Percentiles rank a stretch among this genome's conserved stretches.
Evolutionary conservation across 352 stramenopile species (phyloP).

Genomic region (Blastocystis sp.): DNA sequence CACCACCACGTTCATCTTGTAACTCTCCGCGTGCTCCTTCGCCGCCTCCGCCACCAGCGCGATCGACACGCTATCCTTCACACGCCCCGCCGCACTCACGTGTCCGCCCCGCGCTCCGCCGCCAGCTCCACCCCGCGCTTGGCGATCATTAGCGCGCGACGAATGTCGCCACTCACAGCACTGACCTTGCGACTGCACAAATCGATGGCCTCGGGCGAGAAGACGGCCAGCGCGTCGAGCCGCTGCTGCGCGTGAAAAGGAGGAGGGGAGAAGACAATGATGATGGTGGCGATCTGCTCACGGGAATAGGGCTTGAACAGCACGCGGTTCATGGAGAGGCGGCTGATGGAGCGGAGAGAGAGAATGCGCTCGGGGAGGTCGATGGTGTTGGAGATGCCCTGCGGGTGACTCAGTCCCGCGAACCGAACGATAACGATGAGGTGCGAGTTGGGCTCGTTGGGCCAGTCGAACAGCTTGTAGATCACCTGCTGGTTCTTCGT

Average conservation of each 20-base stretch:
- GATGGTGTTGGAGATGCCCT: slow-evolving; percentile 79
- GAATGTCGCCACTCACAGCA: slow-evolving; percentile 61
- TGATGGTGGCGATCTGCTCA: slow-evolving; percentile 64
- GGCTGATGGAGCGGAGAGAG: slow-evolving; percentile 32
- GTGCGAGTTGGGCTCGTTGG: slow-evolving; percentile 71
- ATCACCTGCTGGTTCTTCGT: slow-evolving; percentile 78
- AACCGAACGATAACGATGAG: slow-evolving; percentile 75
- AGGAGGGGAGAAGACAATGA: not conserved
- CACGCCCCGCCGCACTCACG: not conserved
- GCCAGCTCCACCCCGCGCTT: slow-evolving; percentile 52
- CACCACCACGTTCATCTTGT: slow-evolving; percentile 56
- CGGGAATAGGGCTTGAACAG: slow-evolving; percentile 58
- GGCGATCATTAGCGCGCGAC: slow-evolving; percentile 55
- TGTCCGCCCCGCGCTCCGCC: not conserved
- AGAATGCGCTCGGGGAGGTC: slow-evolving; percentile 77
- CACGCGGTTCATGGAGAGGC: slow-evolving; percentile 60
- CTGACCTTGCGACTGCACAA: slow-evolving; percentile 64
- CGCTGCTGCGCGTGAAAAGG: slow-evolving; percentile 14
- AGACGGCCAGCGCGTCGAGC: slow-evolving; percentile 18
- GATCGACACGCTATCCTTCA: slow-evolving; percentile 40
- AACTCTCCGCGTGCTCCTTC: slow-evolving; percentile 60
- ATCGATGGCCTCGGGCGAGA: slow-evolving; percentile 55
- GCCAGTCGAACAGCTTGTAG: slow-evolving; percentile 83
- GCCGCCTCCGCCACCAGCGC: slow-evolving; percentile 30
- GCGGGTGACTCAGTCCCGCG: not conserved